phyloP scores from a whole-genome alignment of 139 green algal species.

The Astrephomene gubernaculifera region DNA sequence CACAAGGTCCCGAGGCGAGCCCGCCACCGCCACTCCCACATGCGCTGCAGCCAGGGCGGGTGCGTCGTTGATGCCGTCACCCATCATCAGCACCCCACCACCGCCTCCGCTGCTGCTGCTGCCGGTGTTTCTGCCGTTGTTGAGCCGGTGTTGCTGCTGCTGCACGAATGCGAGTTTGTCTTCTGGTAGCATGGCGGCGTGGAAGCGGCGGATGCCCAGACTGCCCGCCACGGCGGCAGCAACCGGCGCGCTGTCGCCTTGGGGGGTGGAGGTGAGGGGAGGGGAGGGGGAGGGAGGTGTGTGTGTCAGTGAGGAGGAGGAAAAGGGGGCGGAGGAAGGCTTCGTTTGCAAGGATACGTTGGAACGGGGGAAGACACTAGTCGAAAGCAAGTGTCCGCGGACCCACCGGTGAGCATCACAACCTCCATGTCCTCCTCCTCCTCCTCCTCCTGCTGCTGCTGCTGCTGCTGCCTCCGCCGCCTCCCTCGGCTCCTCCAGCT shows the following conservation, averaged over 20 bases:
- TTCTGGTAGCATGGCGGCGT: slow-evolving; percentile 77
- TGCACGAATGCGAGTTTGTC: slow-evolving; percentile 76
- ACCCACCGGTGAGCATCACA: slow-evolving; percentile 75
- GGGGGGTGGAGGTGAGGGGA: not conserved
- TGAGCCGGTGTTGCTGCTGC: slow-evolving; percentile 28
- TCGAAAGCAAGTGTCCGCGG: not conserved
- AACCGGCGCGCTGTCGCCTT: slow-evolving; percentile 83
- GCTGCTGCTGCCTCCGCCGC: slow-evolving; percentile 1
- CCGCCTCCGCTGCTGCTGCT: not conserved
- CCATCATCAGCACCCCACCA: slow-evolving; percentile 81
- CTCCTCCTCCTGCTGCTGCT: slow-evolving; percentile 43
- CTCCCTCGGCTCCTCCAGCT: slow-evolving; percentile 35
- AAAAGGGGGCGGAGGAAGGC: too few relatives aligned
- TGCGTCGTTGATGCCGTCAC: slow-evolving; percentile 98
- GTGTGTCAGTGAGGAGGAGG: too few relatives aligned
- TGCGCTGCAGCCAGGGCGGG: slow-evolving; percentile 86
- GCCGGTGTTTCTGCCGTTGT: slow-evolving; percentile 21
- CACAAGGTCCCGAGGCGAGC: slow-evolving; percentile 74
- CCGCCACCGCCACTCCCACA: slow-evolving; percentile 84
- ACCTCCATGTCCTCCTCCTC: slow-evolving; percentile 49
- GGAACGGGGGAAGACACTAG: not conserved
- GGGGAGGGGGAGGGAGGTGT: too few relatives aligned
- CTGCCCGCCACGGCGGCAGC: slow-evolving; percentile 57
- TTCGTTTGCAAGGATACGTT: too few relatives aligned
- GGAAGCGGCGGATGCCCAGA: slow-evolving; percentile 73